Conservation (phyloP, 75 land plant species). For the Larix kaempferi region DNA sequence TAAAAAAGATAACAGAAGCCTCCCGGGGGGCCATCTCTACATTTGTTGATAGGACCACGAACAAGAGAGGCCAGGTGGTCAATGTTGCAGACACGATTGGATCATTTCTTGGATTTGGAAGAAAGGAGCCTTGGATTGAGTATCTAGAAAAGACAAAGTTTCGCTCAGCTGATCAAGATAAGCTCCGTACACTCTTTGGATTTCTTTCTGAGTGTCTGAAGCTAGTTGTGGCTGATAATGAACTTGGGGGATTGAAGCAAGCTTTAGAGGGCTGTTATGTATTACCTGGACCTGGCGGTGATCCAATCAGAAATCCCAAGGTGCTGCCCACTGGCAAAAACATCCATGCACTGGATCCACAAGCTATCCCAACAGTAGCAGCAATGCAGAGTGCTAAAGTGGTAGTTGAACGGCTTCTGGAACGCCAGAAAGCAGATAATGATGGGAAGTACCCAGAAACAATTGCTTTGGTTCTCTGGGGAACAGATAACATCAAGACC, state of each 20-base stretch:
- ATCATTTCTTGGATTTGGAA: constrained; percentile 72
- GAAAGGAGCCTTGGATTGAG: constrained; percentile 91
- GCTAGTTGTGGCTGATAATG: constrained; percentile 94
- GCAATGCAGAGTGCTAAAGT: constrained; percentile 96
- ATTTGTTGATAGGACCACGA: constrained; percentile 75
- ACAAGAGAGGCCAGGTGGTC: constrained; percentile 90
- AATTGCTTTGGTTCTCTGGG: constrained; percentile 97
- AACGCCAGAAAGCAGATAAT: constrained; percentile 90
- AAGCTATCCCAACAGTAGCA: constrained; percentile 93
- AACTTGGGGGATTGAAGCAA: constrained; percentile 82
- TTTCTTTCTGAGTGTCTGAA: constrained; percentile 87
- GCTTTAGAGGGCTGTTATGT: constrained; percentile 96
- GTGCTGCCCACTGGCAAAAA: constrained; percentile 99
- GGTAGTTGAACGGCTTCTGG: constrained; percentile 90
- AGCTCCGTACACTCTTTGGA: constrained; percentile 66
- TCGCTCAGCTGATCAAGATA: constrained; percentile 65
- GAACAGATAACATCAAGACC: constrained; percentile 99
- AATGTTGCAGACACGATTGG: constrained; percentile 70
- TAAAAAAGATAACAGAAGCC: constrained; percentile 81
- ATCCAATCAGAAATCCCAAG: constrained; percentile 98
- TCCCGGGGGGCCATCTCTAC: constrained; percentile 79
- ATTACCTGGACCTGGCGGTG: constrained; percentile 99
- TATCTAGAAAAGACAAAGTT: constrained; percentile 76
- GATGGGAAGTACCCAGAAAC: constrained; percentile 99
- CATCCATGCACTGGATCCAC: constrained; percentile 98